These are phyloP conservation scores for Penicillium longicatenatum DNA, from an alignment of 495 filamentous ascomycete species.

Conservation along the genomic window DNA sequence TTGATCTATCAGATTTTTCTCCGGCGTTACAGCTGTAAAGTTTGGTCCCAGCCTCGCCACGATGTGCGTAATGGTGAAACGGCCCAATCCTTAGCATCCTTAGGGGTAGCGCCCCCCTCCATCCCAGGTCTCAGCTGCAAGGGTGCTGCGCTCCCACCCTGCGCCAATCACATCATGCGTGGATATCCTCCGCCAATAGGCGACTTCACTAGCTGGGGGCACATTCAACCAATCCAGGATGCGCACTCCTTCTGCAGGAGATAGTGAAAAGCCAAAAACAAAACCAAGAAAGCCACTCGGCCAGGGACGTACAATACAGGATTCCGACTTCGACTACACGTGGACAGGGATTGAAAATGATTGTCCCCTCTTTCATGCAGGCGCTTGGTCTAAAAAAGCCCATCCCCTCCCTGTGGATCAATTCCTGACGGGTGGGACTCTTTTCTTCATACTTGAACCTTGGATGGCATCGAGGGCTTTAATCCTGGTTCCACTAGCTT, in stretches of 20 bases:
- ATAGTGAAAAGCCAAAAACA: conserved; percentile 4
- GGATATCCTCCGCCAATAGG: conserved; percentile 2
- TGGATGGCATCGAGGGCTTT: conserved; percentile 18
- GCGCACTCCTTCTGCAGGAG: conserved; percentile 13
- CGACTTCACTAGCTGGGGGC: conserved; percentile 6
- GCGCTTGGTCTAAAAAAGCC: conserved; percentile 15
- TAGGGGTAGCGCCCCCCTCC: conserved; percentile 9
- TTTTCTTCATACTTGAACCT: conserved; percentile 14
- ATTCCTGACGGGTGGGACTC: conserved; percentile 22
- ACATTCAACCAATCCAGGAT: conserved; percentile 12
- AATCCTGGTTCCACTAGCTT: conserved; percentile 21
- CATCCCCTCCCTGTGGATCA: conserved; percentile 10
- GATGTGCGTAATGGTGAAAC: conserved; percentile 28
- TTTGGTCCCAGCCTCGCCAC: conserved; percentile 14
- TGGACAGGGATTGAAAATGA: conserved; percentile 23
- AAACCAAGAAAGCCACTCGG: conserved; percentile 7
- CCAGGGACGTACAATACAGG: conserved; percentile 13
- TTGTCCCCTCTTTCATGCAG: conserved; percentile 13
- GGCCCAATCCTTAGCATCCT: conserved; percentile 3
- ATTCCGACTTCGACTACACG: conserved; percentile 18
- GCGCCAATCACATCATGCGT: conserved; percentile 14
- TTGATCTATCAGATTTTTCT: conserved; percentile 37
- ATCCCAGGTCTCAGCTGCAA: conserved; percentile 18
- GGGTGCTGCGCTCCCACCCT: conserved; percentile 16
- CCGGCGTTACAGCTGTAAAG: conserved; percentile 12